Evolutionary conservation across 306 rosid genomes (phyloP), one percentile per base, ranked within the genome.

Genomic region (Medicago ruthenica): DNA sequence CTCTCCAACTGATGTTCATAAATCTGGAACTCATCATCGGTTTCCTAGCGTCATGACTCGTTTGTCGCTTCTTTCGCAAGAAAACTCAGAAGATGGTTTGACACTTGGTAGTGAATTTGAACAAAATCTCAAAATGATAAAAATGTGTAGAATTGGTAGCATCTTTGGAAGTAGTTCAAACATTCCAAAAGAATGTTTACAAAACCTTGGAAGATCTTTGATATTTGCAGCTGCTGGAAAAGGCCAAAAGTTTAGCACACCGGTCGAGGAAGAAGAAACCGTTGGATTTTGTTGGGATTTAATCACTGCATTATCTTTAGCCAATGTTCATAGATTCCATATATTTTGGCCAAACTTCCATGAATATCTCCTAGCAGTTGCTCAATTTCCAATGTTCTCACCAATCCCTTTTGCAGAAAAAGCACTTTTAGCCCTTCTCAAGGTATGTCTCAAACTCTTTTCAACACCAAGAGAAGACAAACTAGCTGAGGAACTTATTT

Each of bases 241-340:
- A 87, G 97, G 97, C 27, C 97, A 95, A 51, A 95, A 95, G 80
- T 92, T 92, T 41, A 92, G 92, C 86, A 92, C 97, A n/a, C 83
- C 93, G 0, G 72, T 88, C 60, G 99, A 95, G 75, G 97, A 95
- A 84, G 97, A 95, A 83, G 99, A 92, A 85, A 86, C 97, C 2
- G 88, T 95, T 55, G 96, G 85, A 22, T 92, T 92, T 50, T 95
- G 97, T 79, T 95, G 99, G 99, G 99, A 95, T 79, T 74, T 95
- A 78, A 83, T 95, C 55, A 79, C 84, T 55, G 83, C 90, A 41
- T 70, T 92, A 69, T 27, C 88, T 9, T 15, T 85, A 71, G 84
- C 92, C 57, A 95, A 92, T 68, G 66, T 71, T 20, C 79, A 87
- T 6, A 87, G 93, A 48, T 92, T 95, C 75, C 96, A 79, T 1